A percentile compares a stretch with the other conserved stretches of the same genome.
Conservation (phyloP, 1,139 yeast species). For the Saccharomycopsis hybrid region DNA sequence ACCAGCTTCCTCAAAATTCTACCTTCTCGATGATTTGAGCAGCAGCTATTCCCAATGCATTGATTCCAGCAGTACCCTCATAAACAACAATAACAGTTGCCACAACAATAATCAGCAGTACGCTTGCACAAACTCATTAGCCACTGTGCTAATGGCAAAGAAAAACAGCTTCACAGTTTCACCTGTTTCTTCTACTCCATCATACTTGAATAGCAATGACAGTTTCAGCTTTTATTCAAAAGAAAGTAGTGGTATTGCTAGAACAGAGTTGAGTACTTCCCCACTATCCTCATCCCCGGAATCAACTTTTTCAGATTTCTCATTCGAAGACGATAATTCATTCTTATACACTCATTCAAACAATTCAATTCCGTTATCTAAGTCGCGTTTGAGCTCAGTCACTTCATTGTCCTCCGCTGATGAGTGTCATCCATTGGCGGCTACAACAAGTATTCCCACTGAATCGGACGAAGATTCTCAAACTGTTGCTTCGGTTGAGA, state of each 20-base stretch:
- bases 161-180: slow-evolving; percentile 14
- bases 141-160: slow-evolving; percentile 16
- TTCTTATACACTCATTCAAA: background rate
- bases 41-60: background rate
- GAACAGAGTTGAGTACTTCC: background rate
- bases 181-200: background rate
- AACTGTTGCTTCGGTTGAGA: background rate
- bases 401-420: background rate
- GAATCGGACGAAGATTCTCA: background rate
- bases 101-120: background rate
- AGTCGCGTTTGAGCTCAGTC: slow-evolving; percentile 7
- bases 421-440: slow-evolving; percentile 5
- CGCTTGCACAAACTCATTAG: slow-evolving; percentile 8
- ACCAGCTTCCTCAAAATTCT: background rate
- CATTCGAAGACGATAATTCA: background rate
- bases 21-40: background rate
- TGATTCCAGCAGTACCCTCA: background rate
- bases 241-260: background rate
- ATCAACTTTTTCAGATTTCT: slow-evolving; percentile 5
- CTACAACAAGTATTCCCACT: background rate
- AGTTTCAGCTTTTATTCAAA: background rate
- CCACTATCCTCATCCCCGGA: slow-evolving; percentile 7
- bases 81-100: too few species aligned
- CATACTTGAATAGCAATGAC: background rate
- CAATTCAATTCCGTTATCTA: background rate